phyloP scores from a whole-genome alignment of 192 early-diverging fungal species.

The Rhizophagus clarus region DNA sequence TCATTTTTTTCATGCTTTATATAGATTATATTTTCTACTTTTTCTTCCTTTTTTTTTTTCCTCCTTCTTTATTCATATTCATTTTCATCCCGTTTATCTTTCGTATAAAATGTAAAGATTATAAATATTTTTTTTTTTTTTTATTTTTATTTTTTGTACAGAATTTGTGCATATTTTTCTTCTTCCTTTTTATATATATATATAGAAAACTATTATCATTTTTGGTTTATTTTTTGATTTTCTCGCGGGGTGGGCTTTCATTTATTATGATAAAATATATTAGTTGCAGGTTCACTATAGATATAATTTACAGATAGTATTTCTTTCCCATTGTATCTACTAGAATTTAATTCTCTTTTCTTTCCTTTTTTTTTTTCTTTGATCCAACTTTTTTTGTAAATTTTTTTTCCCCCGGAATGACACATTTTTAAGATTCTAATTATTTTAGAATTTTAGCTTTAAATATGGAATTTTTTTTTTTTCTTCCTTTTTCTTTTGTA shows the following conservation, averaged over 20 bases:
- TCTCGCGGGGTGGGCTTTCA: not conserved
- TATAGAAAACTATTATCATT: not conserved
- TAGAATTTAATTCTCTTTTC: not conserved
- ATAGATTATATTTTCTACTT: not conserved
- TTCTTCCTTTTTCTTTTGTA: not conserved
- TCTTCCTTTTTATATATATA: not conserved
- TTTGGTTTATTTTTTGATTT: not conserved
- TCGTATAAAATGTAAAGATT: not conserved
- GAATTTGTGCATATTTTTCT: not conserved
- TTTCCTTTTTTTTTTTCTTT: not conserved
- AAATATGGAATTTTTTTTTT: not conserved
- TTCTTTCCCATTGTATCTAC: not conserved
- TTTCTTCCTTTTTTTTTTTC: not conserved
- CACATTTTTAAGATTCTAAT: not conserved
- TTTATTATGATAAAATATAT: not conserved
- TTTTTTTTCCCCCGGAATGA: not conserved
- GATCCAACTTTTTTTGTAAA: not conserved
- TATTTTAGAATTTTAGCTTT: not conserved
- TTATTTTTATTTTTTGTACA: not conserved
- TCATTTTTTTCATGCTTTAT: not conserved
- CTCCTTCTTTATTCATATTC: not conserved
- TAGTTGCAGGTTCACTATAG: not conserved
- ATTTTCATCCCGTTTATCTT: not conserved
- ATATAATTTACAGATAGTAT: not conserved
- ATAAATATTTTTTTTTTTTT: not conserved